Evolutionary conservation across 2,329 filamentous ascomycete species (phyloP), one percentile per base, ranked within the genome.

Genomic region (Beauveria sp.): DNA sequence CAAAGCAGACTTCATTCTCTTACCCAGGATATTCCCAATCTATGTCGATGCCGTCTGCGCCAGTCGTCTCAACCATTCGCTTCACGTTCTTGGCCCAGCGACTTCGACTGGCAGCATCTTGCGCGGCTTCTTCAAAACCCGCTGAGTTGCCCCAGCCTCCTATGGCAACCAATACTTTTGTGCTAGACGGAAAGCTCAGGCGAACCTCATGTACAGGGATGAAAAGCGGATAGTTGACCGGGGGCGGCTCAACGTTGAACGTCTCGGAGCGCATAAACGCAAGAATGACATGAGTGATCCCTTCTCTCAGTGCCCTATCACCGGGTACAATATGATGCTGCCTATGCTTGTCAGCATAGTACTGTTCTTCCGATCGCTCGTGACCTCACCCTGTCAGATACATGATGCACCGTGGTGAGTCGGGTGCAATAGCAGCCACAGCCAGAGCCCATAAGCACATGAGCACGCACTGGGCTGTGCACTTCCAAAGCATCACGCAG

Each of bases 61-160:
- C 85, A 14, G 83, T 84, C 0, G 73, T 74, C 4, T 80, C 73
- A 1, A 91, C 77, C 83, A 90, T 87, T 31, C 75, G 75, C 8
- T 80, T 83, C 1, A 91, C 79, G 66, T 89, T 89, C 50, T 76
- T 76, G 1, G 88, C 86, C 74, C 88, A 92, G 8, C 73, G 74
- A 63, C 78, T 75, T 18, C 86, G 81, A 1, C 79, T 80, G 1
- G 72, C 66, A 1, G 81, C 76, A 3, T 79, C 78, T 56, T 76
- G 78, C 1, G 85, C 83, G 0, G 81, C 87, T 10, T 70, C 71
- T 0, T 81, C 79, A 68, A 90, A 91, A 0, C 87, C 88, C 7
- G 72, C 70, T 0, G 82, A 86, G 63, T 90, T 86, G 0, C 88
- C 88, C 88, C 89, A 92, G 58, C 88, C 89, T 12, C 89, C 89